These are phyloP conservation scores for Asterella californica DNA, from an alignment of 225 moss, liverwort and hornwort genomes.

Conservation along the genomic window DNA sequence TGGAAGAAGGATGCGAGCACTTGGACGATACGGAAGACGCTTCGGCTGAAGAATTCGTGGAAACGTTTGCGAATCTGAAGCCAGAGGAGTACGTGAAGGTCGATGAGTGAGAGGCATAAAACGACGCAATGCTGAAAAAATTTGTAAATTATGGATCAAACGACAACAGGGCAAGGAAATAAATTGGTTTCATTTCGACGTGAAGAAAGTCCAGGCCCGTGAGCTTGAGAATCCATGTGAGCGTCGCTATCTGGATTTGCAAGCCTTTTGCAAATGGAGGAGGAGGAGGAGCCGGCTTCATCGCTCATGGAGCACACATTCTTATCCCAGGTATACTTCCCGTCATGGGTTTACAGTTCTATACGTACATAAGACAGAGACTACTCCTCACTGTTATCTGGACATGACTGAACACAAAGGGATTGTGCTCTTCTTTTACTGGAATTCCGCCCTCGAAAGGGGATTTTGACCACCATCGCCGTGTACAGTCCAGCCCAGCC, in stretches of 20 bases:
- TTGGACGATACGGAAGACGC: constrained; percentile 28
- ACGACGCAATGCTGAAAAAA: background rate
- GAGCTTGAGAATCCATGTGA: background rate
- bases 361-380: background rate
- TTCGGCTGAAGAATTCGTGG: background rate
- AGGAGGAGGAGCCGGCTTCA: background rate
- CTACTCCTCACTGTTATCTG: background rate
- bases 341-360: background rate
- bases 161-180: background rate
- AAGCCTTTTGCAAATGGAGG: background rate
- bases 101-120: background rate
- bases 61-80: constrained; percentile 24
- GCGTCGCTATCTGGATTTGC: background rate
- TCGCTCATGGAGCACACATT: background rate
- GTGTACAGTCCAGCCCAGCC: background rate
- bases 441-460: background rate
- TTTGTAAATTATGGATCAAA: background rate
- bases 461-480: background rate
- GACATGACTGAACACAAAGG: background rate
- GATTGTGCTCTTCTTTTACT: background rate
- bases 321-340: background rate
- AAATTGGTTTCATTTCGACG: background rate
- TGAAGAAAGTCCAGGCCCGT: background rate
- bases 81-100: constrained; percentile 28
- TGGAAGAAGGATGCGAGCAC: constrained; percentile 47